Conservation (phyloP, 805 yeast species). For the Candida coleopterorum region DNA sequence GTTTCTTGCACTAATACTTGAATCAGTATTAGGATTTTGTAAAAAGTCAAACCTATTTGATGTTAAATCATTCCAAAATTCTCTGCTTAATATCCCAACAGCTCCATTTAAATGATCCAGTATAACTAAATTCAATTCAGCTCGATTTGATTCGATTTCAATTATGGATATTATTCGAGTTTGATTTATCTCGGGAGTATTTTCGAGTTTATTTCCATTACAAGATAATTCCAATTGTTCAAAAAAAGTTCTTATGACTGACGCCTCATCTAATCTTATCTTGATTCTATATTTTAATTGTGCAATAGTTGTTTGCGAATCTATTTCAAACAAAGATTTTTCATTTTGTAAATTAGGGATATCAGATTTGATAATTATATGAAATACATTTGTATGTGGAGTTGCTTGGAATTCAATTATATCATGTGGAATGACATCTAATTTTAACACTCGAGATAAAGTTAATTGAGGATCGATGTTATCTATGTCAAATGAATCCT, state of each 20-base stretch:
- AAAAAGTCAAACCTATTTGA: constrained; percentile 19
- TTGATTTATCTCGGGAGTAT: constrained; percentile 1
- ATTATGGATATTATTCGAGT: constrained; percentile 10
- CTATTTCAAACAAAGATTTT: constrained; percentile 19
- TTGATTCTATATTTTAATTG: constrained; percentile 18
- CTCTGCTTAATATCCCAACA: constrained; percentile 22
- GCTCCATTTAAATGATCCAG: constrained; percentile 13
- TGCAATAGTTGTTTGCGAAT: constrained; percentile 13
- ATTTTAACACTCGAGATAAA: constrained; percentile 10
- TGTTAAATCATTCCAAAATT: constrained; percentile 21
- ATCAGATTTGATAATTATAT: constrained; percentile 14
- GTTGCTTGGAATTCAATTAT: constrained; percentile 13
- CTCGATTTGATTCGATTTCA: constrained; percentile 4
- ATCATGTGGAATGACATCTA: constrained; percentile 26
- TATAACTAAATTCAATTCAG: constrained; percentile 13
- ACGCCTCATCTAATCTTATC: constrained; percentile 15
- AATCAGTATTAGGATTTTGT: constrained; percentile 10
- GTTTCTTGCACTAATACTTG: background rate
- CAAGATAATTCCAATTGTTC: constrained; percentile 20
- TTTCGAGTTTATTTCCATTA: constrained; percentile 5
- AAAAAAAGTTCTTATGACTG: constrained; percentile 22
- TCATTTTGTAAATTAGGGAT: constrained; percentile 14
- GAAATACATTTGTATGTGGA: constrained; percentile 10
- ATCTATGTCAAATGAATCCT: background rate
- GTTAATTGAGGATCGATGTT: constrained; percentile 1